Evolutionary conservation across 139 green algal genomes (phyloP).

Genomic region (Trebouxia sp.): DNA sequence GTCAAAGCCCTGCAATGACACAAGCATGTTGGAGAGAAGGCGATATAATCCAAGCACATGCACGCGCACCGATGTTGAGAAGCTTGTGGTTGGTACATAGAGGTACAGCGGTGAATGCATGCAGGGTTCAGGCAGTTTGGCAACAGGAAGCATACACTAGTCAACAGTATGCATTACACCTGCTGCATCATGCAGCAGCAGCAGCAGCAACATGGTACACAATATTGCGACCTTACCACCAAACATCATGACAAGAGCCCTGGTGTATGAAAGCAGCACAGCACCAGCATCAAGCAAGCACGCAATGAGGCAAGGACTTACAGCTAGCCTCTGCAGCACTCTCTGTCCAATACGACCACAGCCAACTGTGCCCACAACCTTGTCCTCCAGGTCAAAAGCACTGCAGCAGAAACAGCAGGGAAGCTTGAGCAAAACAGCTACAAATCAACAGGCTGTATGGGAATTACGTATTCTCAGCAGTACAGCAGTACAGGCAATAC

Average conservation of each 20-base stretch:
- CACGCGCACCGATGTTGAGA: not conserved
- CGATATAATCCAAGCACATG: no score
- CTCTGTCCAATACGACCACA: slow-evolving; percentile 33
- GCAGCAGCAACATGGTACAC: not conserved
- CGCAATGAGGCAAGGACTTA: not conserved
- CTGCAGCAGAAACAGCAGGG: not conserved
- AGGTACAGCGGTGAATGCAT: not conserved
- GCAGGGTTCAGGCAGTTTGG: not conserved
- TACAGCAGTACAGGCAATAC: not conserved
- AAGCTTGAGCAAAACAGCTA: not conserved
- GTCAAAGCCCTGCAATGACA: slow-evolving; percentile 31
- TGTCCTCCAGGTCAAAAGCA: slow-evolving; percentile 38
- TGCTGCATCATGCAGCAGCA: not conserved
- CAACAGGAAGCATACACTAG: not conserved
- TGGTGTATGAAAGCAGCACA: not conserved
- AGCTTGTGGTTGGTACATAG: not conserved
- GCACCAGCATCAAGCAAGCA: not conserved
- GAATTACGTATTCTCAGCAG: no score
- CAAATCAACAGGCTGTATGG: not conserved
- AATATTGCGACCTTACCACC: no score
- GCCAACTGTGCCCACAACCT: slow-evolving; percentile 39
- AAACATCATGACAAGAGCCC: no score
- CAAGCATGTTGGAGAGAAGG: not conserved
- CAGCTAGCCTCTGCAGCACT: slow-evolving; percentile 35
- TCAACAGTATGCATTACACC: not conserved